Base-by-base conservation (phyloP, 163 green algal genomes). In the Prototheca wickerhamii region DNA sequence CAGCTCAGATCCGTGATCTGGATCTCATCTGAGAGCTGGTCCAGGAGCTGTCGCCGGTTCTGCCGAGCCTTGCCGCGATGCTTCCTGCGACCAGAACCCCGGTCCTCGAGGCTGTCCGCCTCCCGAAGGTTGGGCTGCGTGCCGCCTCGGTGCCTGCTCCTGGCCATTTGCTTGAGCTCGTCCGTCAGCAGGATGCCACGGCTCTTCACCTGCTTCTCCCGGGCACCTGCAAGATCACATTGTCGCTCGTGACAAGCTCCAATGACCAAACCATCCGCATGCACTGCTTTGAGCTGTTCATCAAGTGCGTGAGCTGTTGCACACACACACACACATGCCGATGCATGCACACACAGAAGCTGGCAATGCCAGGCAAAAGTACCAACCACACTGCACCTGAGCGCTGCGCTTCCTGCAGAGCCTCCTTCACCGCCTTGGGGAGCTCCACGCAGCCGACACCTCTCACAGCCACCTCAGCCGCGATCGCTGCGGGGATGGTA, bases 71-170 rank as follows among this genome's bases (percentile, higher is more conserved):
- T 58, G n/a, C 65, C 65, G 29, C 65, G 40, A n/a, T n/a, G n/a
- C n/a, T n/a, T n/a, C 26, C 26, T 40, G 32, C 23, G 21, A 10
- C 49, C 25, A 1, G 23, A 20, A 40, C 10, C 18, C 33, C 8
- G 10, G 23, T 4, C n/a, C 43, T 51, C 23, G 61, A 25, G 32
- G 15, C 29, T 21, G 12, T 55, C 12, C 40, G 40, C 46, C 23
- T 55, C 65, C 4, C 15, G n/a, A 28, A 72, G 28, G 58, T 75
- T 75, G 28, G 72, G 67, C 35, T 79, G 66, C 58, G 55, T 50
- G 33, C 72, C 72, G 23, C 72, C 72, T 12, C 72, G 61, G 67
- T 79, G 72, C 66, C 51, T 67, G 40, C n/a, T 61, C 23, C 66
- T 61, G 3, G 72, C 67, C 66, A 72, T 79, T 37, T 61, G 49